phyloP scores from a whole-genome alignment of 768 basidiomycete genomes.

The Suillus placidus region DNA sequence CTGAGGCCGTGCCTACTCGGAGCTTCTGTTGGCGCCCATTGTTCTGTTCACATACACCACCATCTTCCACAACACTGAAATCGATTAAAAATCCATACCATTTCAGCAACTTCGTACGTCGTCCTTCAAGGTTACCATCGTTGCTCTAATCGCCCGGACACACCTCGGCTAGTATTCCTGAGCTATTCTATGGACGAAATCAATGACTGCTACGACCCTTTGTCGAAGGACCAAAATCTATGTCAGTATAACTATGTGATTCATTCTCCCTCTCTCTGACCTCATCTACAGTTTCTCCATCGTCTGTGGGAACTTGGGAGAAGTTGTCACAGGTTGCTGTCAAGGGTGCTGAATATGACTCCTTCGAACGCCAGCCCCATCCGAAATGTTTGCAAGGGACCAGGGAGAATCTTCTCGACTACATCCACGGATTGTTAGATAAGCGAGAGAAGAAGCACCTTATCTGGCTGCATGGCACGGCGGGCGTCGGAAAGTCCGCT shows the following conservation, averaged over 20 bases:
- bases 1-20: no score
- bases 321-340: no score
- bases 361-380: not conserved
- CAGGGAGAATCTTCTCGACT: no score
- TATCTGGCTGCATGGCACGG: not conserved
- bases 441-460: not conserved
- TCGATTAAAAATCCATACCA: no score
- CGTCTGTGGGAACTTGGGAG: not conserved
- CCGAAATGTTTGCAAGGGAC: not conserved
- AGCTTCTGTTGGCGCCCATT: no score
- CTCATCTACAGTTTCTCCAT: not conserved
- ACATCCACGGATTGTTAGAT: not conserved
- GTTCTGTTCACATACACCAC: no score
- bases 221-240: not conserved
- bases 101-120: no score
- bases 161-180: not conserved
- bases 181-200: not conserved
- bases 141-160: no score
- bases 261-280: not conserved
- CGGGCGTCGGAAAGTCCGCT: not conserved
- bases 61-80: no score
- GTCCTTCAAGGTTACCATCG: no score
- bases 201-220: not conserved
- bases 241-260: not conserved
- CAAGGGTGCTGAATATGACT: not conserved